These are phyloP conservation scores for Solanum medicagineum DNA, from an alignment of 257 asterid genomes.

Conservation along the genomic window DNA sequence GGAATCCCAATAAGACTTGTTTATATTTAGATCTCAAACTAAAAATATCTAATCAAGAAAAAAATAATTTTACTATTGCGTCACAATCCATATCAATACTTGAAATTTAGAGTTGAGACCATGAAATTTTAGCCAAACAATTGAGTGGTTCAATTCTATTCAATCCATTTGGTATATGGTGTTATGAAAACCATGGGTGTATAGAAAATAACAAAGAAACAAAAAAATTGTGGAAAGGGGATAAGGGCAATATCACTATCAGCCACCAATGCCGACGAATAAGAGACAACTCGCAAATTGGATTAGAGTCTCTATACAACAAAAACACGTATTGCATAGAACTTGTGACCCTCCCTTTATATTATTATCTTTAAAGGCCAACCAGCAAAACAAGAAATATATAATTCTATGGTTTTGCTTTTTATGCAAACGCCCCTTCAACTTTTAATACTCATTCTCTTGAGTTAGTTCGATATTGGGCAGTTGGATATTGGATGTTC, in stretches of 20 bases:
- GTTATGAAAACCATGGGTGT: background rate
- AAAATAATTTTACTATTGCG: too few species aligned
- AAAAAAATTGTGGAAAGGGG: background rate
- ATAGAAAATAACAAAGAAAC: background rate
- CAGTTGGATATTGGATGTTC: too few species aligned
- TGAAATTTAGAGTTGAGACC: too few species aligned
- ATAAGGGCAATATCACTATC: background rate
- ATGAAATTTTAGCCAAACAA: background rate
- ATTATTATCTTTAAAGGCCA: background rate
- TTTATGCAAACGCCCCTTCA: background rate
- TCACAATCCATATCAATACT: background rate
- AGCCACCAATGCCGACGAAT: background rate
- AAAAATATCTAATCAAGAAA: too few species aligned
- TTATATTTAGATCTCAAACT: too few species aligned
- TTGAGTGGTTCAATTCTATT: background rate
- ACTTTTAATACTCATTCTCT: background rate
- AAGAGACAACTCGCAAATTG: background rate
- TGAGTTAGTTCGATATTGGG: too few species aligned
- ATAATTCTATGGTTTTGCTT: background rate
- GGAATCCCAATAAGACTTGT: too few species aligned
- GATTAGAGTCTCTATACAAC: background rate
- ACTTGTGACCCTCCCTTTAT: background rate
- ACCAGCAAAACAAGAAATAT: background rate
- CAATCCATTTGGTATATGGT: background rate
- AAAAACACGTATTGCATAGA: background rate